Conservation (phyloP, 116 monocot genomes). For the Posidonia oceanica region DNA sequence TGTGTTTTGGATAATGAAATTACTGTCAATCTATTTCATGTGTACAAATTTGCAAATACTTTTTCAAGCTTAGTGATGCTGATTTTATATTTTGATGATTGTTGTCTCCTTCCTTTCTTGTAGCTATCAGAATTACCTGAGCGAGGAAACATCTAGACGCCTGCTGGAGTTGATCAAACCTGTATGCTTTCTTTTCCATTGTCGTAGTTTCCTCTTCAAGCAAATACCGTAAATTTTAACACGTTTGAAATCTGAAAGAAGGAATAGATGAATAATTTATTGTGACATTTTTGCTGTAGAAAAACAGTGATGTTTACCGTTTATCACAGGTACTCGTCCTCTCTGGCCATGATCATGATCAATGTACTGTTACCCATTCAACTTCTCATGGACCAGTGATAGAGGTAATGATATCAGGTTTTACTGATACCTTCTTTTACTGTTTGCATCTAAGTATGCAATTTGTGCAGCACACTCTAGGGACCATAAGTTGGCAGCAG, state of each 20-base stretch:
- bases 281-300: no score
- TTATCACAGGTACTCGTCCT: constrained; percentile 54
- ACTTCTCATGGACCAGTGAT: constrained; percentile 41
- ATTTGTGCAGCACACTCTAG: constrained; percentile 75
- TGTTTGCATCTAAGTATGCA: constrained; percentile 15
- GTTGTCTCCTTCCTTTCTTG: constrained; percentile 8
- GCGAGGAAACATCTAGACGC: constrained; percentile 52
- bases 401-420: constrained; percentile 41
- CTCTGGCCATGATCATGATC: constrained; percentile 99
- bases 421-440: neutral
- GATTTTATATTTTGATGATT: neutral
- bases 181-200: constrained; percentile 27
- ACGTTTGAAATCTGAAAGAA: no score
- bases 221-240: no score
- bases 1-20: no score
- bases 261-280: no score
- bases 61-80: no score
- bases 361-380: constrained; percentile 71
- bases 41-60: no score
- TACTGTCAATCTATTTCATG: no score
- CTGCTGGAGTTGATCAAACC: constrained; percentile 57
- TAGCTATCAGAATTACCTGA: constrained; percentile 87
- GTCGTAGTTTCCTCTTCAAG: neutral
- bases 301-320: neutral
- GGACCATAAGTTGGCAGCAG: constrained; percentile 90